Evolutionary conservation across 179 eudicot species (phyloP), one percentile per base, ranked within the genome.

Genomic region (Amaranthus tricolor): DNA sequence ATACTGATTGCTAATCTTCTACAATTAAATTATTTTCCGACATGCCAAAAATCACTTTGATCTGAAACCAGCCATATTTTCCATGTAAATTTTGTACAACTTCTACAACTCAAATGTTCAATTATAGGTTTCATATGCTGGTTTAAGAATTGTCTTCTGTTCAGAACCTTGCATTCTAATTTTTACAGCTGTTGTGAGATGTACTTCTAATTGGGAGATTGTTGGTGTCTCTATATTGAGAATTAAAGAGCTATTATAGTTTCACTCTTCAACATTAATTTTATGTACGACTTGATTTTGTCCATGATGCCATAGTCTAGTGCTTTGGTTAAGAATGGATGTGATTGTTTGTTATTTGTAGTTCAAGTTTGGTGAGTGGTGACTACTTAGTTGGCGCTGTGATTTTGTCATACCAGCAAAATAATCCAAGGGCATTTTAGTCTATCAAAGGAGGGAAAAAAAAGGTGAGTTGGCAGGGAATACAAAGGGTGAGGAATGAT

Each of bases 61-160:
- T 14, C 20, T 14, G 1, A 6, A 43, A 7, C 43, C 8, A 61
- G 40, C 40, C 0, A 31, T 31, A 24, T 20, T 9, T 12, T 55
- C 45, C 49, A 2, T 55, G 63, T 71, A n/a, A 43, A 71, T 17
- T 44, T 47, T 47, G 59, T 65, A 20, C 47, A 5, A 55, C 14
- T 17, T 56, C 40, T 31, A 31, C 44, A 59, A 16, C 21, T 52
- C 52, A 58, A 56, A 54, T 44, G 40, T 3, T 7, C 20, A 3
- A 9, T 67, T 67, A 49, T 65, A n/a, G 68, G 68, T 45, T 65
- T 10, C 68, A 43, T 21, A 21, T 62, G 66, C 12, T 62, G 45
- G 45, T 24, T 17, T 16, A 2, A 56, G 15, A 19, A 56, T 10
- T 56, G 60, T 31, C 7, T 13, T 6, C 4, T 6, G 60, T 56